These are phyloP conservation scores for Fusarium sp. DNA, from an alignment of 2,329 filamentous ascomycete species.

Conservation along the genomic window DNA sequence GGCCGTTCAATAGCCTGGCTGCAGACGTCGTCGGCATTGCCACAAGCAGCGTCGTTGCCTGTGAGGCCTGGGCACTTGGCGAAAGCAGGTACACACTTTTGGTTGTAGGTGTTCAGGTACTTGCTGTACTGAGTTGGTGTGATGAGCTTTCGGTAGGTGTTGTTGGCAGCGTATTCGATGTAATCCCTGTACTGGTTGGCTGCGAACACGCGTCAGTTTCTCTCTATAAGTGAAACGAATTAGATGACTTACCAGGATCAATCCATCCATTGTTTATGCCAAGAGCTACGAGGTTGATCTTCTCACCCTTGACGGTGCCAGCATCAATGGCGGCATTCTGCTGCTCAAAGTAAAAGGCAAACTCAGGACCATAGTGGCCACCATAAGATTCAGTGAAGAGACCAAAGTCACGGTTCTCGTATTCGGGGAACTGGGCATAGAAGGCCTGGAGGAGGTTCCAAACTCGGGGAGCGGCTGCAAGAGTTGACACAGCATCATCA, in stretches of 20 bases:
- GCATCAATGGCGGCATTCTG: constrained; percentile 66
- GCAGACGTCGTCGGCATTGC: constrained; percentile 45
- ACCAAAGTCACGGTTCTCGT: constrained; percentile 68
- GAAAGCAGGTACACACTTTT: constrained; percentile 42
- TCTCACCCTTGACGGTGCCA: constrained; percentile 56
- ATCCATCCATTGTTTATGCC: constrained; percentile 69
- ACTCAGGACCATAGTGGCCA: constrained; percentile 68
- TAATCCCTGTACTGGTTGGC: constrained; percentile 49
- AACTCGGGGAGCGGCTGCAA: constrained; percentile 52
- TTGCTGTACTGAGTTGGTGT: constrained; percentile 25
- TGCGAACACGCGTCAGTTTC: background rate
- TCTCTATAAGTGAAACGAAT: background rate
- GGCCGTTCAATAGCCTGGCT: constrained; percentile 25
- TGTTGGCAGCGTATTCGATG: constrained; percentile 49
- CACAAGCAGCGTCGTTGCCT: constrained; percentile 45
- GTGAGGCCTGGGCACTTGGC: constrained; percentile 37
- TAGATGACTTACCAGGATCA: constrained; percentile 53
- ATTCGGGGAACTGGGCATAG: constrained; percentile 72
- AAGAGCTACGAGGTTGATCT: constrained; percentile 62
- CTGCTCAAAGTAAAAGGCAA: constrained; percentile 65
- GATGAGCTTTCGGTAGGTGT: constrained; percentile 50
- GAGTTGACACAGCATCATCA: constrained; percentile 43
- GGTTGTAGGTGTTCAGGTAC: constrained; percentile 48
- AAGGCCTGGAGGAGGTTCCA: constrained; percentile 71
- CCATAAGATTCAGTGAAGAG: constrained; percentile 68